phyloP scores from a whole-genome alignment of 352 stramenopile species.

The Phytophthora melonis region DNA sequence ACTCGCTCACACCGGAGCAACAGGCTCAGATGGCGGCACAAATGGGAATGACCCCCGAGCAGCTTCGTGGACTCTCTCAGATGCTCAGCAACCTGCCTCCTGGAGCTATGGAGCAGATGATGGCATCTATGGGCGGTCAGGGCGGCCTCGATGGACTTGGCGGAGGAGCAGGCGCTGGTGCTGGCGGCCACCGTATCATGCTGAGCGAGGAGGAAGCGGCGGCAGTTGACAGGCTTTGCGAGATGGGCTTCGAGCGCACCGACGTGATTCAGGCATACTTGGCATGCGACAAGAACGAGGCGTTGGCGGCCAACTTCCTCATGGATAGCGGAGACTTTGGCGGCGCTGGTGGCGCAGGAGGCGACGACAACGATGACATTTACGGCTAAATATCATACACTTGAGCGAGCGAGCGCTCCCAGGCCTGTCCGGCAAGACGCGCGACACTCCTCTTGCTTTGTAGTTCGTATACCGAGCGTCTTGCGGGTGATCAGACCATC shows the following conservation, averaged over 20 bases:
- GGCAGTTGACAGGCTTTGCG: conserved; percentile 78
- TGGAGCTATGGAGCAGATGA: conserved; percentile 89
- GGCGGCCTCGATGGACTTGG: conserved; percentile 57
- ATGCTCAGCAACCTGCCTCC: conserved; percentile 88
- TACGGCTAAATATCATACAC: conserved; percentile 77
- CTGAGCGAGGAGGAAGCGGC: conserved; percentile 83
- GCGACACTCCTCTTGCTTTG: conserved; percentile 35
- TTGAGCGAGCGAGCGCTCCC: conserved; percentile 26
- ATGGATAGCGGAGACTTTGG: conserved; percentile 93
- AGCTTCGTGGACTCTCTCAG: conserved; percentile 86
- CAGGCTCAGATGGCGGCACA: conserved; percentile 84
- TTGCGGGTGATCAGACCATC: conserved; percentile 25
- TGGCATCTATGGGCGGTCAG: conserved; percentile 77
- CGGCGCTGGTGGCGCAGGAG: conserved; percentile 49
- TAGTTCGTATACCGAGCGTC: conserved; percentile 36
- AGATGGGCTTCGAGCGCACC: conserved; percentile 91
- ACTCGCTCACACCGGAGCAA: conserved; percentile 80
- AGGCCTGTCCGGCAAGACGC: conserved; percentile 27
- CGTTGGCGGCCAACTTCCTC: conserved; percentile 98
- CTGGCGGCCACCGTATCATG: conserved; percentile 71
- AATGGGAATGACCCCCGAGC: conserved; percentile 88
- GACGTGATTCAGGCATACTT: conserved; percentile 98
- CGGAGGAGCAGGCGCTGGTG: conserved; percentile 43
- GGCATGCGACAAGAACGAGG: conserved; percentile 99
- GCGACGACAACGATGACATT: conserved; percentile 90